Base-by-base conservation (phyloP, 2,329 filamentous ascomycete genomes). In the Neopestalotiopsis clavispora region DNA sequence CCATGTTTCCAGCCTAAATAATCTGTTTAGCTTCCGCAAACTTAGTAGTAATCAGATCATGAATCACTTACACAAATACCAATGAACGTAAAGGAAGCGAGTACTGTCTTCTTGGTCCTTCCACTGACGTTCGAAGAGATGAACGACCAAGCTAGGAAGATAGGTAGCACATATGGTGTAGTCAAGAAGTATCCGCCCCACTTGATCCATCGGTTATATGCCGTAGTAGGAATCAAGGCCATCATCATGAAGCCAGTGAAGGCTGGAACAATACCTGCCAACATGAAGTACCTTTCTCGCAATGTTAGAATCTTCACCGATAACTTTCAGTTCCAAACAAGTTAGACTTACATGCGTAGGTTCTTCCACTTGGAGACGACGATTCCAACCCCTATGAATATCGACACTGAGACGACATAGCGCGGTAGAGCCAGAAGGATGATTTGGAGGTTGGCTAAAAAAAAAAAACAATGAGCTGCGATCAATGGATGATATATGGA, bases 121-220 rank as follows among this genome's bases (percentile, higher is more conserved):
- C 57, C 57, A 59, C n/a, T 20, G 12, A 59, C 57, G 7, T 59
- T 59, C 7, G 57, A 59, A 59, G 57, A 20, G 23, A 59, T 59
- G 3, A 59, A 20, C 28, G 57, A 59, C 57, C 57, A 59, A 10
- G 57, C 57, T 23, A 59, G 57, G 57, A 59, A 59, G 57, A 59
- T 59, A 6, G 57, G 57, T 3, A 59, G 28, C n/a, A 59, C 57
- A n/a, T 28, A 59, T 6, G 57, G 57, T 20, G 28, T 59, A 5
- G 57, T 59, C 17, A 59, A 10, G 12, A 59, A 28, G 23, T 59
- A 59, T 17, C 28, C 13, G 10, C 57, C 57, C 57, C 57, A 59
- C 17, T 32, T 59, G 13, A 59, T 17, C 57, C 57, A 59, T 20
- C 28, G 28, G 4, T 13, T 20, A 2, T n/a, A 13, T 12, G 57